A percentile compares a stretch with the other conserved stretches of the same genome.
phyloP scores from a whole-genome alignment of 345 rosid genomes.

The Abelmoschus esculentus region DNA sequence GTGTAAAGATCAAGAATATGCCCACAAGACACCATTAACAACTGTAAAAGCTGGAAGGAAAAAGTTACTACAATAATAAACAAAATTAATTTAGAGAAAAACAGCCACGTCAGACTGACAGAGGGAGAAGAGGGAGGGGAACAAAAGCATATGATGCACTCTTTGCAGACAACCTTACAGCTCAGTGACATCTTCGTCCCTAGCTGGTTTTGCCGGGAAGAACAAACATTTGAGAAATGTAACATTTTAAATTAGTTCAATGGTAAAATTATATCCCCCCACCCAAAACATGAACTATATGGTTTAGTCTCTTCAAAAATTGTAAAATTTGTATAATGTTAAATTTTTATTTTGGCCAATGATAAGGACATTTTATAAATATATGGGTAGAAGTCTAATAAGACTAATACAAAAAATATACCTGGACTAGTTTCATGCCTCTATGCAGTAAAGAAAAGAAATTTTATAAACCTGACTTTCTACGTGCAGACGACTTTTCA shows the following conservation, averaged over 20 bases:
- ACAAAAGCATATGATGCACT: neutral
- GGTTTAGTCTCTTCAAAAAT: no score
- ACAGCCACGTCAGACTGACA: neutral
- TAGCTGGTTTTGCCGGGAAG: neutral
- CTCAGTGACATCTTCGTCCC: neutral
- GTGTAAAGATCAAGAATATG: neutral
- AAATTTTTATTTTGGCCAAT: neutral
- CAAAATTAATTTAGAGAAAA: neutral
- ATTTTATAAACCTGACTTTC: constrained; percentile 52
- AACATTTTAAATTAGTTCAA: no score
- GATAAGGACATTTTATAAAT: neutral
- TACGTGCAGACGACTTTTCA: constrained; percentile 55
- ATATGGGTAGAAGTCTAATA: neutral
- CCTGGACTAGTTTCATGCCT: neutral
- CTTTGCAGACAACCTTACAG: neutral
- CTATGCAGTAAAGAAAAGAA: neutral
- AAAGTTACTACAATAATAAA: neutral
- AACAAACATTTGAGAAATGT: neutral
- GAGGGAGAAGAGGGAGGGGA: neutral
- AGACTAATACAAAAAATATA: neutral
- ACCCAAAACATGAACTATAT: no score
- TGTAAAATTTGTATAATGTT: no score
- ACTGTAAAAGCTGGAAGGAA: neutral
- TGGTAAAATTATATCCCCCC: no score
- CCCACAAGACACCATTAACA: neutral